phyloP scores from a whole-genome alignment of 805 yeast species.

The Pichia gijzeniarum region DNA sequence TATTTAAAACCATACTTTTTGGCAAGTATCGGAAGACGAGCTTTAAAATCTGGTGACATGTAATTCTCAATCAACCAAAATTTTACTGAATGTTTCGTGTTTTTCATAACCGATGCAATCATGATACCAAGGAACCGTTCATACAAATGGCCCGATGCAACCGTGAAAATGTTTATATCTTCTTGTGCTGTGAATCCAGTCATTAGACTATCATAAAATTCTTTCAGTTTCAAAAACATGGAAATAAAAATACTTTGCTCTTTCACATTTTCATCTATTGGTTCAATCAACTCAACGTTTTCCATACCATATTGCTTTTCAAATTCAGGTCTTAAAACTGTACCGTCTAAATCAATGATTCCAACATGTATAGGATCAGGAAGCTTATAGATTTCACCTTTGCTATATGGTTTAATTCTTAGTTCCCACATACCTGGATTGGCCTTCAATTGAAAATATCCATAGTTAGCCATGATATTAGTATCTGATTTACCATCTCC shows the following conservation, averaged over 20 bases:
- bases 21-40: conserved; percentile 54
- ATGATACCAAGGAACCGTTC: conserved; percentile 71
- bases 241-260: conserved; percentile 5
- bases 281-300: conserved; percentile 4
- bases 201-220: not conserved
- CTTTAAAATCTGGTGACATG: conserved; percentile 62
- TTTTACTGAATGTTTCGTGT: conserved; percentile 59
- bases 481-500: conserved; percentile 41
- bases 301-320: conserved; percentile 25
- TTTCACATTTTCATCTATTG: conserved; percentile 3
- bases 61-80: conserved; percentile 86
- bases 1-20: conserved; percentile 55
- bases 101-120: conserved; percentile 68
- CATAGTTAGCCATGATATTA: conserved; percentile 68
- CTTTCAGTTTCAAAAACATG: conserved; percentile 1
- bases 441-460: conserved; percentile 75
- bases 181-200: conserved; percentile 35
- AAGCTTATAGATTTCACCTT: conserved; percentile 37
- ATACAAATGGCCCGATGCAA: conserved; percentile 77
- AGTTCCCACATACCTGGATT: conserved; percentile 66
- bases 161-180: conserved; percentile 70
- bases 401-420: conserved; percentile 35
- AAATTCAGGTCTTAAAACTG: conserved; percentile 36
- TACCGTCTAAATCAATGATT: conserved; percentile 42
- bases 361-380: conserved; percentile 15